Evolutionary conservation across 2,329 filamentous ascomycete species (phyloP).

Genomic region (Aspergillus ustus): DNA sequence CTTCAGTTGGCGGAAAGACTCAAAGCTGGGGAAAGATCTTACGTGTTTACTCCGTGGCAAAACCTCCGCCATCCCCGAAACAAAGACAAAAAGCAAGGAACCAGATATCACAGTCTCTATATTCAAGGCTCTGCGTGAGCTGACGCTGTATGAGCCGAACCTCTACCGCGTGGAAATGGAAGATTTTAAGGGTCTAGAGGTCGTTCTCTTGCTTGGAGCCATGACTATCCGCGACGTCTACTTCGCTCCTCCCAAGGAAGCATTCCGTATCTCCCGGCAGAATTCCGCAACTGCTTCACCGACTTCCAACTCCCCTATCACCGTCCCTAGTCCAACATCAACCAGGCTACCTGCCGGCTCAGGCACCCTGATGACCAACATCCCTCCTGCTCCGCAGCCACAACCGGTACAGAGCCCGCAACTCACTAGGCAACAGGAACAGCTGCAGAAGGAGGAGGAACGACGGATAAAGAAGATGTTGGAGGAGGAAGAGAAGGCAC

Average conservation of each 20-base stretch:
- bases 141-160: slow-evolving; percentile 94
- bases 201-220: slow-evolving; percentile 70
- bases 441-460: slow-evolving; percentile 55
- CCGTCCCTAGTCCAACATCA: slow-evolving; percentile 28
- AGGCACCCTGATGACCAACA: slow-evolving; percentile 11
- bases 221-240: slow-evolving; percentile 66
- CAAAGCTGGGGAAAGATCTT: slow-evolving; percentile 83
- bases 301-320: slow-evolving; percentile 11
- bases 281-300: slow-evolving; percentile 11
- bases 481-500: slow-evolving; percentile 58
- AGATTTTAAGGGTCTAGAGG: slow-evolving; percentile 89
- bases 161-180: slow-evolving; percentile 88
- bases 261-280: slow-evolving; percentile 69
- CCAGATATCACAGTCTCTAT: slow-evolving; percentile 95
- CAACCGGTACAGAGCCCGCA: slow-evolving; percentile 17
- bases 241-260: slow-evolving; percentile 68
- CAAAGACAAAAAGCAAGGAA: slow-evolving; percentile 79
- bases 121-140: slow-evolving; percentile 73
- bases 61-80: slow-evolving; percentile 63
- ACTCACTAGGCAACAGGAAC: slow-evolving; percentile 42
- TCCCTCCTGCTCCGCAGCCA: slow-evolving; percentile 6
- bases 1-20: slow-evolving; percentile 89
- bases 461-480: slow-evolving; percentile 57
- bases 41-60: slow-evolving; percentile 85
- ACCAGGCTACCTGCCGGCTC: slow-evolving; percentile 13